phyloP scores from a whole-genome alignment of 495 filamentous ascomycete genomes.

The Sporormia fimetaria region DNA sequence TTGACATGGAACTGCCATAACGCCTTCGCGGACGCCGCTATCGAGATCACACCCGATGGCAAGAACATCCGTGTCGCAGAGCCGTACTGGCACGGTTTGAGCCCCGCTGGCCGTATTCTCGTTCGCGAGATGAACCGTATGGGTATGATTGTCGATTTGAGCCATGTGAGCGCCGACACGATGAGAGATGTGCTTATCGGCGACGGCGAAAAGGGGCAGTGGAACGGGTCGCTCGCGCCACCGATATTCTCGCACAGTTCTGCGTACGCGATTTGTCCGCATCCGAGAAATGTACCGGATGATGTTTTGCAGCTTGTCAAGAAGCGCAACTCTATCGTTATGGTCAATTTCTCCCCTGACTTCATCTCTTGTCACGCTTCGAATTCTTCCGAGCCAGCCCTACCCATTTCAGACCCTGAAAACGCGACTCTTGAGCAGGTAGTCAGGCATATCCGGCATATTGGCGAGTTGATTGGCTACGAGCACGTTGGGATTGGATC shows the following conservation, averaged over 20 bases:
- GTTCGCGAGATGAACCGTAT: conserved; percentile 70
- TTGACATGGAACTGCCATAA: conserved; percentile 94
- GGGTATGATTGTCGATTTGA: conserved; percentile 67
- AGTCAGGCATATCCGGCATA: conserved; percentile 59
- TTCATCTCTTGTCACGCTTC: conserved; percentile 61
- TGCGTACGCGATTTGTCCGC: conserved; percentile 53
- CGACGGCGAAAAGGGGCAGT: conserved; percentile 35
- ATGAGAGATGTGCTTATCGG: conserved; percentile 57
- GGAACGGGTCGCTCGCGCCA: conserved; percentile 43
- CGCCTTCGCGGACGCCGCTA: conserved; percentile 72
- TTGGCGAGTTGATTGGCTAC: conserved; percentile 58
- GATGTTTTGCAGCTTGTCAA: conserved; percentile 54
- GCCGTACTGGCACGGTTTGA: conserved; percentile 44
- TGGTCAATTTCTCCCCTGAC: conserved; percentile 68
- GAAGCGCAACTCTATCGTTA: conserved; percentile 50
- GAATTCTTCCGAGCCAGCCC: conserved; percentile 27
- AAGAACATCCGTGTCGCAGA: conserved; percentile 26
- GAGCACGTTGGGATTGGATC: conserved; percentile 65
- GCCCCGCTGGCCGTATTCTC: conserved; percentile 52
- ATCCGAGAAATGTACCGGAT: conserved; percentile 63
- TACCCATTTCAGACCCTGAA: conserved; percentile 37
- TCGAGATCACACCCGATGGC: conserved; percentile 35
- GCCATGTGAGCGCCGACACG: conserved; percentile 56
- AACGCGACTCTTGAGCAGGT: conserved; percentile 73
- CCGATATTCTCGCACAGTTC: conserved; percentile 66